Evolutionary conservation across 192 early-diverging fungal species (phyloP).

Genomic region (Rhizophagus prolifer): DNA sequence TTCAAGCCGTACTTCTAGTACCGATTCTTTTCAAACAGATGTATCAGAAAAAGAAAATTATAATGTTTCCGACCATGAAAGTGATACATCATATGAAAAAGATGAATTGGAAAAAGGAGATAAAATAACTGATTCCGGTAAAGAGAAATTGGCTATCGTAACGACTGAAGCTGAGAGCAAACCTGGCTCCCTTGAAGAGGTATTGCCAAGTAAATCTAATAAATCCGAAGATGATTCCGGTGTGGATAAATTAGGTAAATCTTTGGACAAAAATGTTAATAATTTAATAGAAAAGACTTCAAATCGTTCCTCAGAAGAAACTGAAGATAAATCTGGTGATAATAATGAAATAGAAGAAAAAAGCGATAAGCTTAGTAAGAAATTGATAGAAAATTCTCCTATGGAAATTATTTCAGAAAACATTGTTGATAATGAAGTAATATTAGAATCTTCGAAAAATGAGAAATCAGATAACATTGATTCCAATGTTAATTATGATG

Average conservation of each 20-base stretch:
- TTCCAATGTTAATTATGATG: not conserved
- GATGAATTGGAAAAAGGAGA: not conserved
- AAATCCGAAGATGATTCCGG: not conserved
- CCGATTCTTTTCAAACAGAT: slow-evolving; percentile 3
- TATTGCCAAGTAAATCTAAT: not conserved
- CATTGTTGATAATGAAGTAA: not conserved
- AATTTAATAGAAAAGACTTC: not conserved
- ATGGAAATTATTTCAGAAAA: not conserved
- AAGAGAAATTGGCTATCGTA: not conserved
- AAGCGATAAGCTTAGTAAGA: not conserved
- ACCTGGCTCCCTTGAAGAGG: not conserved
- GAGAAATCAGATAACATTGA: not conserved
- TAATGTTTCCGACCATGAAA: slow-evolving; percentile 3
- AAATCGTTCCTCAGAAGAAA: not conserved
- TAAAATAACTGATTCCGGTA: not conserved
- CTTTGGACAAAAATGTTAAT: not conserved
- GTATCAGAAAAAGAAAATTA: not conserved
- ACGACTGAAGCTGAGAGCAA: not conserved
- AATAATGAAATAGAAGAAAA: not conserved
- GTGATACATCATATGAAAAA: slow-evolving; percentile 14
- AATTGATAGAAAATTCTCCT: not conserved
- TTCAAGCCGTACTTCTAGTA: slow-evolving; percentile 15
- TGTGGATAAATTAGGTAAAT: not conserved
- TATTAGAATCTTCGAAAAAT: not conserved
- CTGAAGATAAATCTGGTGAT: not conserved